These are phyloP conservation scores for Microstegium vimineum DNA, from an alignment of 176 grass and related monocot genomes.

Conservation along the genomic window DNA sequence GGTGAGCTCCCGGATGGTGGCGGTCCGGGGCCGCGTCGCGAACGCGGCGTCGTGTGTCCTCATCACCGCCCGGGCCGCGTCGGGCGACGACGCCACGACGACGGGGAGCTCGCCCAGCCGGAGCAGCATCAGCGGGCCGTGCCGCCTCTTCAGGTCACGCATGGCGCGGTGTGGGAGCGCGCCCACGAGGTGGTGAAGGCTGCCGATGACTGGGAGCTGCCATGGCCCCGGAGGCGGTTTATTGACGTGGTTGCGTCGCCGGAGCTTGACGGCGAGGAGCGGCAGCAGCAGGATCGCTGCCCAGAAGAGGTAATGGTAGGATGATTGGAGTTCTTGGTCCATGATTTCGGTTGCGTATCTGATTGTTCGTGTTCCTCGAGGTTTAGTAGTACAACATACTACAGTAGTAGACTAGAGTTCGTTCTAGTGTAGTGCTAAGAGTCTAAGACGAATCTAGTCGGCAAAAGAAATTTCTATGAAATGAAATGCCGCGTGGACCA, in stretches of 20 bases:
- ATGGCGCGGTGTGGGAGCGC: slow-evolving; percentile 41
- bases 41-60: slow-evolving; percentile 37
- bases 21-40: slow-evolving; percentile 35
- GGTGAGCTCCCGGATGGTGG: slow-evolving; percentile 12
- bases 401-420: neutral
- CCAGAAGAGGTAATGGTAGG: slow-evolving; percentile 11
- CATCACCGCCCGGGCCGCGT: slow-evolving; percentile 38
- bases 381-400: too few relatives aligned
- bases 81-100: slow-evolving; percentile 44
- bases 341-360: neutral
- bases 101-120: slow-evolving; percentile 44
- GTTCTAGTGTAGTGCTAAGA: neutral
- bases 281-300: neutral
- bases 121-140: slow-evolving; percentile 47
- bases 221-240: slow-evolving; percentile 46
- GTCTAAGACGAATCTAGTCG: too few relatives aligned
- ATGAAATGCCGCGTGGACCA: neutral
- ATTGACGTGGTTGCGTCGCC: neutral
- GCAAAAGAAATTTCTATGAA: neutral
- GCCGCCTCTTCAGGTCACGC: slow-evolving; percentile 20
- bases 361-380: neutral
- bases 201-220: slow-evolving; percentile 44
- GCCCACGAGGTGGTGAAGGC: slow-evolving; percentile 45
- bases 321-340: neutral
- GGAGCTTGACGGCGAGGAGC: slow-evolving; percentile 6